Evolutionary conservation across 208 protist genomes (phyloP).

Genomic region (Naegleria fowleri): DNA sequence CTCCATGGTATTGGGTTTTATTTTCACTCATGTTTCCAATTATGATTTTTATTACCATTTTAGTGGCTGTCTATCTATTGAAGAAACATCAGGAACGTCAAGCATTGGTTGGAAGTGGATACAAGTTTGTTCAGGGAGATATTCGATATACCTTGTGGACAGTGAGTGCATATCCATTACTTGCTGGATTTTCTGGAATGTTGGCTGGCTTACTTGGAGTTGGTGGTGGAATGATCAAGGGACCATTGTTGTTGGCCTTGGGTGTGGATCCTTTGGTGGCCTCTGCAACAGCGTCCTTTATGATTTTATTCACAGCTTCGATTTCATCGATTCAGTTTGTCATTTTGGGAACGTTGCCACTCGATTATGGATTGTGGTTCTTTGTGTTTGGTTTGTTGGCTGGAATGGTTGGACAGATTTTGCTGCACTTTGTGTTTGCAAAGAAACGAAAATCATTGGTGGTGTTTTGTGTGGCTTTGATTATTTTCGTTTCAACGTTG

Average conservation of each 20-base stretch:
- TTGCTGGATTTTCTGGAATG: slow-evolving; percentile 25
- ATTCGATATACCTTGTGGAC: not conserved
- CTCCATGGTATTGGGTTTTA: not conserved
- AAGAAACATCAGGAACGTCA: not conserved
- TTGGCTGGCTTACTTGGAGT: not conserved
- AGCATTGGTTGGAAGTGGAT: not conserved
- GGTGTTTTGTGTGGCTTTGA: not conserved
- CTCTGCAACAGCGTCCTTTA: not conserved
- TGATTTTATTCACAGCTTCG: slow-evolving; percentile 18
- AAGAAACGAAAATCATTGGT: not conserved
- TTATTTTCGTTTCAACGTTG: not conserved
- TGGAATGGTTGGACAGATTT: not conserved
- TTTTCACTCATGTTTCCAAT: not conserved
- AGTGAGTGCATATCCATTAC: slow-evolving; percentile 2
- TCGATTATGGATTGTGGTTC: slow-evolving; percentile 16
- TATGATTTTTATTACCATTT: not conserved
- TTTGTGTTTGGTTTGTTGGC: not conserved
- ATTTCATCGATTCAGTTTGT: not conserved
- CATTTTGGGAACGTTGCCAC: not conserved
- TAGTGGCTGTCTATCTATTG: not conserved
- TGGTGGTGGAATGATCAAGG: slow-evolving; percentile 24
- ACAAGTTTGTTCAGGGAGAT: not conserved
- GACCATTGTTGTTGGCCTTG: not conserved
- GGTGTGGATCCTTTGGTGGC: not conserved
- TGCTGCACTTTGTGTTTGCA: not conserved